These are phyloP conservation scores for Neonectria faginata DNA, from an alignment of 2,329 filamentous ascomycete genomes.

Conservation along the genomic window DNA sequence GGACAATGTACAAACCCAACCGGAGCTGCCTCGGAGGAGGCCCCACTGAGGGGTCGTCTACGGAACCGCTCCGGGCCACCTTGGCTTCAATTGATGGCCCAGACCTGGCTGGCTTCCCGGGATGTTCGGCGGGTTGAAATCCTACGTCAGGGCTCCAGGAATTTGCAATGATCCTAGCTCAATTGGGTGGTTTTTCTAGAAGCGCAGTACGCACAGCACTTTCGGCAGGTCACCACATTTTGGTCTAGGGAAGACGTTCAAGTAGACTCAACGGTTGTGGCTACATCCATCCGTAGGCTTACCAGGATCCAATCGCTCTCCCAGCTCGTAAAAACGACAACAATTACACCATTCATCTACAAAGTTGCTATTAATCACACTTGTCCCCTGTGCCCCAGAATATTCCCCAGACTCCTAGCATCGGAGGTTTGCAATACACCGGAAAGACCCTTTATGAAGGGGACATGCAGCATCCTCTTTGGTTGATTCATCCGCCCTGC, in stretches of 20 bases:
- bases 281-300: background rate
- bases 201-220: background rate
- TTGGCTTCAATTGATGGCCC: conserved; percentile 2
- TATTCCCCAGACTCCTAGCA: conserved; percentile 7
- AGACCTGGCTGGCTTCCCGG: conserved; percentile 25
- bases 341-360: conserved; percentile 5
- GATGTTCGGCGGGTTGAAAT: conserved; percentile 16
- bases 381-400: background rate
- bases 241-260: too few species aligned
- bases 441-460: conserved; percentile 7
- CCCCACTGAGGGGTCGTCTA: conserved; percentile 43
- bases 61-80: conserved; percentile 8
- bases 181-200: conserved; percentile 34
- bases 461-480: conserved; percentile 21
- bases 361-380: conserved; percentile 7
- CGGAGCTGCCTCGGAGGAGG: conserved; percentile 48
- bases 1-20: conserved; percentile 19
- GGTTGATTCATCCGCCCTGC: conserved; percentile 16
- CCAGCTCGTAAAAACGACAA: conserved; percentile 14
- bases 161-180: conserved; percentile 44
- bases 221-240: too few species aligned
- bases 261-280: background rate
- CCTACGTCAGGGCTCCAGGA: conserved; percentile 43
- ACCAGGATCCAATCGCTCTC: background rate
- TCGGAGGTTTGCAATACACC: background rate